Conservation (phyloP, 495 filamentous ascomycete genomes). For the Podospora fimiseda region DNA sequence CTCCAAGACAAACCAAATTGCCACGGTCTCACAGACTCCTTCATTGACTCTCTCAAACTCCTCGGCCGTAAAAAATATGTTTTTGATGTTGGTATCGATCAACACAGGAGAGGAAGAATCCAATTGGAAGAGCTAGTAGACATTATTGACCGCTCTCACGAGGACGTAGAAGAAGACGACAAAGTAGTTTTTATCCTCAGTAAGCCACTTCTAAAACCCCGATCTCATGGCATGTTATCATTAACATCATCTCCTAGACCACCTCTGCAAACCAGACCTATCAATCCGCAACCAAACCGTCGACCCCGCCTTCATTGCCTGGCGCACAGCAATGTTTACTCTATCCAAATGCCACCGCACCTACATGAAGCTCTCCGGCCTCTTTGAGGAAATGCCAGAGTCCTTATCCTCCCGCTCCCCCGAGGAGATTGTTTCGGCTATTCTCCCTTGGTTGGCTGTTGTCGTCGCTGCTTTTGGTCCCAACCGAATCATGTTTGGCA, state of each 20-base stretch:
- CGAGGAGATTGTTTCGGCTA: slow-evolving; percentile 42
- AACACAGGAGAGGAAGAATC: slow-evolving; percentile 56
- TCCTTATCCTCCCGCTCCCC: slow-evolving; percentile 31
- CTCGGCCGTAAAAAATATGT: slow-evolving; percentile 54
- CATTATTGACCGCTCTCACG: slow-evolving; percentile 61
- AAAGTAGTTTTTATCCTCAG: slow-evolving; percentile 63
- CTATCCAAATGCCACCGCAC: slow-evolving; percentile 53
- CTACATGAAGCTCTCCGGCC: slow-evolving; percentile 87
- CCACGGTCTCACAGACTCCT: slow-evolving; percentile 51
- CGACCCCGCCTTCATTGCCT: slow-evolving; percentile 55
- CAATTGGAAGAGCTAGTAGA: slow-evolving; percentile 67
- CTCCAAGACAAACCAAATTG: slow-evolving; percentile 68
- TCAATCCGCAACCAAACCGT: slow-evolving; percentile 41
- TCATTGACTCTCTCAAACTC: slow-evolving; percentile 64
- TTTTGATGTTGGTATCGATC: slow-evolving; percentile 82
- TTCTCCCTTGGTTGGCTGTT: slow-evolving; percentile 58
- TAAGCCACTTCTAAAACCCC: slow-evolving; percentile 41
- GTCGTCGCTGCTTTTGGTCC: slow-evolving; percentile 63
- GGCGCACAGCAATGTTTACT: slow-evolving; percentile 49
- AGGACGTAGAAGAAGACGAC: slow-evolving; percentile 50
- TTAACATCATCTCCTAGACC: slow-evolving; percentile 46
- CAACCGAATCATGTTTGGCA: slow-evolving; percentile 75
- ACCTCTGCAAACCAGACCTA: slow-evolving; percentile 83
- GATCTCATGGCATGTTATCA: slow-evolving; percentile 2
- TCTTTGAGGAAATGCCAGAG: slow-evolving; percentile 65